Evolutionary conservation across 2,329 filamentous ascomycete species (phyloP).

Genomic region (Penicillium sp.): DNA sequence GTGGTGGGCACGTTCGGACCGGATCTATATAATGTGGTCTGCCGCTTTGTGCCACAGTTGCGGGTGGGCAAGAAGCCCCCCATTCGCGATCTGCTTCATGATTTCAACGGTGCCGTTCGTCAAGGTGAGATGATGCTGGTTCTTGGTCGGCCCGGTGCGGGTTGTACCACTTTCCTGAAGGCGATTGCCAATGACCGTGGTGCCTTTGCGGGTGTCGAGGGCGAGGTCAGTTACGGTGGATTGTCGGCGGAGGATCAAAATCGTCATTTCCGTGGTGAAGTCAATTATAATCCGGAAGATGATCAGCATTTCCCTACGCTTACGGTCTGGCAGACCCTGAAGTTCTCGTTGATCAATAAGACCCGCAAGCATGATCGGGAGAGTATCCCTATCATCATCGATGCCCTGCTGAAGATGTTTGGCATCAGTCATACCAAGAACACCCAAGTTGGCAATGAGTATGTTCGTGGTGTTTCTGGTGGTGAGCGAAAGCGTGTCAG

Average conservation of each 20-base stretch:
- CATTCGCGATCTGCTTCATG: slow-evolving; percentile 63
- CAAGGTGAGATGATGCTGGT: slow-evolving; percentile 75
- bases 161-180: slow-evolving; percentile 78
- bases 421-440: slow-evolving; percentile 75
- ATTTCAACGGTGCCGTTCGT: slow-evolving; percentile 69
- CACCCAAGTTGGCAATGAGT: slow-evolving; percentile 76
- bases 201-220: slow-evolving; percentile 67
- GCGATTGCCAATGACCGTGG: slow-evolving; percentile 72
- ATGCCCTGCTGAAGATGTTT: slow-evolving; percentile 75
- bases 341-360: slow-evolving; percentile 75
- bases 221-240: slow-evolving; percentile 73
- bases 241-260: slow-evolving; percentile 70
- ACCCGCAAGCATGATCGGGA: slow-evolving; percentile 68
- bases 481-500: slow-evolving; percentile 81
- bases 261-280: slow-evolving; percentile 73
- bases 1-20: slow-evolving; percentile 79
- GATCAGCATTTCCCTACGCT: slow-evolving; percentile 75
- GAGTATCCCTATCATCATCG: slow-evolving; percentile 70
- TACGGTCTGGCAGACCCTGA: slow-evolving; percentile 77
- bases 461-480: slow-evolving; percentile 73
- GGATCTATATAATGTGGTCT: slow-evolving; percentile 71
- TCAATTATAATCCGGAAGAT: slow-evolving; percentile 78
- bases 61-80: slow-evolving; percentile 54
- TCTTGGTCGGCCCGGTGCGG: slow-evolving; percentile 72
- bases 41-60: slow-evolving; percentile 57